Percentiles rank a stretch among this genome's conserved stretches.
phyloP scores from a whole-genome alignment of 805 yeast species.

The Candida parachauliodes region DNA sequence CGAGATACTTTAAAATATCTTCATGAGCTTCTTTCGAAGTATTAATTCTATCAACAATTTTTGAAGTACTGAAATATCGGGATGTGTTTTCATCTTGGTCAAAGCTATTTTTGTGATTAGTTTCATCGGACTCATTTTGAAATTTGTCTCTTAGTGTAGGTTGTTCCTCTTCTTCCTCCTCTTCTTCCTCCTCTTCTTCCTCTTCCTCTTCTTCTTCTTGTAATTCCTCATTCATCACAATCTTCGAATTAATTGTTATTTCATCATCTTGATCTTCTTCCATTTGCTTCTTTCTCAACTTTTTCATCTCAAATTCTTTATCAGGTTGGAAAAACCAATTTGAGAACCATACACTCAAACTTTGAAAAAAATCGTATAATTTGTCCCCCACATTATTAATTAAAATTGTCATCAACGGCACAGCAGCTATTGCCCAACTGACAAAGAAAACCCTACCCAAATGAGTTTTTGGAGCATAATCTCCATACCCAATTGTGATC shows the following conservation, averaged over 20 bases:
- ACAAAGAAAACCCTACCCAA: slow-evolving; percentile 74
- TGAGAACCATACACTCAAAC: slow-evolving; percentile 7
- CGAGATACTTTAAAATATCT: slow-evolving; percentile 25
- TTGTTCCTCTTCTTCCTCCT: background rate
- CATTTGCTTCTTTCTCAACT: slow-evolving; percentile 2
- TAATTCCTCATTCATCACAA: slow-evolving; percentile 10
- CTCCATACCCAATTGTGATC: slow-evolving; percentile 85
- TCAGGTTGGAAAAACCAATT: slow-evolving; percentile 9
- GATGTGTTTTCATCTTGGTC: background rate
- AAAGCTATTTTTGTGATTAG: background rate
- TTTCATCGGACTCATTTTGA: background rate
- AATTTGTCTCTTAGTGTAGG: no score
- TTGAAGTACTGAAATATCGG: background rate
- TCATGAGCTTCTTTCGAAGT: slow-evolving; percentile 12
- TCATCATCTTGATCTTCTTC: slow-evolving; percentile 8
- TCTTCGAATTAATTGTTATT: slow-evolving; percentile 8
- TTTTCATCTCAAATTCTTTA: slow-evolving; percentile 4
- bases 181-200: slow-evolving; percentile 2
- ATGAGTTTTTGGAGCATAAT: slow-evolving; percentile 55
- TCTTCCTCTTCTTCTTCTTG: slow-evolving; percentile 11
- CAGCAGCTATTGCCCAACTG: slow-evolving; percentile 77
- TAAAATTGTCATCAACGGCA: slow-evolving; percentile 82
- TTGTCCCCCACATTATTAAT: slow-evolving; percentile 71
- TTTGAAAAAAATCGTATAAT: slow-evolving; percentile 30
- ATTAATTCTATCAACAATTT: background rate